These are phyloP conservation scores for Datura wrightii DNA, from an alignment of 257 asterid species.

Conservation along the genomic window DNA sequence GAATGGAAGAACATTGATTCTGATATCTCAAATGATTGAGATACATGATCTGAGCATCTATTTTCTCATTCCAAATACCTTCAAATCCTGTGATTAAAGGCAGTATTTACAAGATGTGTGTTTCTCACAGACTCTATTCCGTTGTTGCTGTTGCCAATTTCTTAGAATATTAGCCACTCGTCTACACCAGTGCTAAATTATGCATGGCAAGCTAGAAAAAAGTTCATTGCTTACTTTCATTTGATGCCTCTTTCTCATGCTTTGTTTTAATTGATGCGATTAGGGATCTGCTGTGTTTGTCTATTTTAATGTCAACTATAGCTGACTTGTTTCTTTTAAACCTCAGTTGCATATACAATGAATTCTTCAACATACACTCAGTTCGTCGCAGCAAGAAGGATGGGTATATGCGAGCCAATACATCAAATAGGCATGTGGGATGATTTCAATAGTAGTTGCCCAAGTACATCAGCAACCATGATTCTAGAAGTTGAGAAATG, in stretches of 20 bases:
- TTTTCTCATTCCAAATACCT: not conserved
- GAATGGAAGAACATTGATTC: not conserved
- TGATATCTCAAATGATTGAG: not conserved
- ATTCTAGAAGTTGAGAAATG: slow-evolving; percentile 58
- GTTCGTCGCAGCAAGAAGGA: slow-evolving; percentile 71
- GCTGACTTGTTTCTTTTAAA: slow-evolving; percentile 31
- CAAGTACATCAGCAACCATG: slow-evolving; percentile 51
- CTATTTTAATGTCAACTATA: slow-evolving; percentile 16
- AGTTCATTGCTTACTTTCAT: not conserved
- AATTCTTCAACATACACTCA: slow-evolving; percentile 68
- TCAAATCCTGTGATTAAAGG: not conserved
- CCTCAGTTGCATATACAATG: slow-evolving; percentile 52
- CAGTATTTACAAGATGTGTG: not conserved
- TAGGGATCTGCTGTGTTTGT: not conserved
- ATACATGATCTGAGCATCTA: not conserved
- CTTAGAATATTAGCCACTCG: not conserved
- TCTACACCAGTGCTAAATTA: not conserved
- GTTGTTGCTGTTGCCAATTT: not conserved
- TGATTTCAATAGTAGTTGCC: slow-evolving; percentile 60
- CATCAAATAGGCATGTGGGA: slow-evolving; percentile 78
- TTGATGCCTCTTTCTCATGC: not conserved
- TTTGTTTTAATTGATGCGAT: not conserved
- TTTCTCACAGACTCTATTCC: not conserved
- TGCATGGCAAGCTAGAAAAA: not conserved
- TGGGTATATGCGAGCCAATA: slow-evolving; percentile 77